These are phyloP conservation scores for Cryptosporidium ubiquitum DNA, from an alignment of 169 alveolate genomes.

Conservation along the genomic window DNA sequence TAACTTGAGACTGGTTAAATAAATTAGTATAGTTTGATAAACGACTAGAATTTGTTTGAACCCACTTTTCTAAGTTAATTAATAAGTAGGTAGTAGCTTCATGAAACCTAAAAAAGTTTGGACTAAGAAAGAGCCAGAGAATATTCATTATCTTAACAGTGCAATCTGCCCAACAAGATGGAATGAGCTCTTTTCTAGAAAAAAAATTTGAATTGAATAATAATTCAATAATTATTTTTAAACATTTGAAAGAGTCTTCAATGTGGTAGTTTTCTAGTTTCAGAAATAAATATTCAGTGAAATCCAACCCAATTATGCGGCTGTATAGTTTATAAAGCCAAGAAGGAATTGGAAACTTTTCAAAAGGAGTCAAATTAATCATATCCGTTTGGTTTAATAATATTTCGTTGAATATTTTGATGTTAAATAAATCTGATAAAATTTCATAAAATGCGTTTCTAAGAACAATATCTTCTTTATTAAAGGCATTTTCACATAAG, in stretches of 20 bases:
- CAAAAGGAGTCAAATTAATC: constrained; percentile 21
- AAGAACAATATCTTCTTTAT: background rate
- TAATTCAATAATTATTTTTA: constrained; percentile 13
- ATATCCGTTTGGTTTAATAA: background rate
- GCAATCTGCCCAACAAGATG: constrained; percentile 28
- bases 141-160: background rate
- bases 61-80: constrained; percentile 49
- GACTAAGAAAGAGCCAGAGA: constrained; percentile 17
- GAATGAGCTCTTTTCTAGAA: background rate
- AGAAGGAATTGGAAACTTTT: constrained; percentile 41
- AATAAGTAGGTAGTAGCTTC: background rate
- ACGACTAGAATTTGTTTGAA: background rate
- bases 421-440: constrained; percentile 1
- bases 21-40: background rate
- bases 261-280: constrained; percentile 2
- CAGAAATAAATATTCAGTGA: background rate
- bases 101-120: constrained; percentile 22
- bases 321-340: constrained; percentile 51
- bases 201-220: constrained; percentile 19
- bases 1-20: background rate
- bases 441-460: constrained; percentile 20
- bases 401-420: background rate
- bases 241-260: constrained; percentile 23
- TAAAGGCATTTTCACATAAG: background rate
- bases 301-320: background rate